Conservation (phyloP, 2,329 filamentous ascomycete genomes). For the Paradendryphiella salina region DNA sequence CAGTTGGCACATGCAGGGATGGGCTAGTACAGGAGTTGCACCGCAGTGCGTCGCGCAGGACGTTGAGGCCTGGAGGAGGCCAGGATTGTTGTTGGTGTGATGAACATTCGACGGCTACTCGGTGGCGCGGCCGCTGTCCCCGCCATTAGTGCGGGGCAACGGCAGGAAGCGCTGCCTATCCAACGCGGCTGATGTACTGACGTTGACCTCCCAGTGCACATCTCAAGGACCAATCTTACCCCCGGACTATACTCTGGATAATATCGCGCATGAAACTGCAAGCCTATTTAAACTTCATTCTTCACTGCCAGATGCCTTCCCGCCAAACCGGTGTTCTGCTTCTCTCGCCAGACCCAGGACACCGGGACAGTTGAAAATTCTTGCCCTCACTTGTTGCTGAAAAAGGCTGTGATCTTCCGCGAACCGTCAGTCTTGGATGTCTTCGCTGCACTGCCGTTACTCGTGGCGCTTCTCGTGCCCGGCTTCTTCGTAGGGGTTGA, state of each 20-base stretch:
- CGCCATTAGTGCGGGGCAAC: conserved; percentile 17
- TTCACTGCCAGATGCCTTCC: conserved; percentile 16
- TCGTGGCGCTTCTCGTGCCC: conserved; percentile 58
- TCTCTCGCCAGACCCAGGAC: conserved; percentile 19
- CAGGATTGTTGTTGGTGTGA: conserved; percentile 14
- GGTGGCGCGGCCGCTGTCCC: conserved; percentile 7
- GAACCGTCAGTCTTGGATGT: conserved; percentile 54
- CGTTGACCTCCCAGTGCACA: not conserved
- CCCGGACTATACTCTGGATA: conserved; percentile 7
- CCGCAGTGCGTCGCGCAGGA: conserved; percentile 18
- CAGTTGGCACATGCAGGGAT: conserved; percentile 15
- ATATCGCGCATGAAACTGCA: conserved; percentile 20
- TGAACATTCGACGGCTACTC: conserved; percentile 4
- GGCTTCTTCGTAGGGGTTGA: conserved; percentile 47
- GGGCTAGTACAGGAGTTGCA: conserved; percentile 10
- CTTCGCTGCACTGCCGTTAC: conserved; percentile 56
- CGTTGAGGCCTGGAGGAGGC: conserved; percentile 1
- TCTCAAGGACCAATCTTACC: not conserved
- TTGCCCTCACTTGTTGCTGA: conserved; percentile 52
- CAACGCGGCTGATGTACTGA: conserved; percentile 6
- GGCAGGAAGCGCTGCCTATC: conserved; percentile 1
- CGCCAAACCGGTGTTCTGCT: not conserved
- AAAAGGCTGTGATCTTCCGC: conserved; percentile 62
- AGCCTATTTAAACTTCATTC: conserved; percentile 18
- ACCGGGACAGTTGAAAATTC: conserved; percentile 1